Base-by-base conservation (phyloP, 495 filamentous ascomycete genomes). In the Aspergillus incahuasiensis region DNA sequence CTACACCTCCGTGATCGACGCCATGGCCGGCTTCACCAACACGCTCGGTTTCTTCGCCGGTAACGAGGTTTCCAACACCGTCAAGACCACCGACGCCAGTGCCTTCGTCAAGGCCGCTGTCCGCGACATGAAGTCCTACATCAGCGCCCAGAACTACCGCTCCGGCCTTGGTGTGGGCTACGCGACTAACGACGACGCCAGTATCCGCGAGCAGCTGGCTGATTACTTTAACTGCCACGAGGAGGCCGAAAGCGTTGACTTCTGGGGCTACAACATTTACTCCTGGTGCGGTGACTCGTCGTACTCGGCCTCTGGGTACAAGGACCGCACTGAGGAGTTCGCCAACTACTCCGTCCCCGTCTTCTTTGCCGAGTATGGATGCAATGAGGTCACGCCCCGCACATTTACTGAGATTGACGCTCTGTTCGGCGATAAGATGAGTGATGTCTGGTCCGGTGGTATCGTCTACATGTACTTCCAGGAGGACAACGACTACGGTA, bases 201-300 rank as follows among this genome's bases (percentile, higher is more conserved):
- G 80, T 8, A 97, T 96, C 62, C 89, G 94, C 55, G 72, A 68
- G 35, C 67, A 87, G 62, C 81, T 98, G 62, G 90, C 89, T 28
- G 73, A 91, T 67, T 98, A 94, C 75, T 94, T 98, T 78, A 89
- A 96, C 80, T 98, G 94, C 64, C 88, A 87, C 49, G 68, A 81
- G 30, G 53, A 74, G 25, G 72, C 74, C 0, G 76, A 81, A 12
- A 74, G 83, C 39, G 92, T 96, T 57, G 92, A 97, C 70, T 97
- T 91, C 79, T 97, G 90, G 90, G 94, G 94, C 49, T 96, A 96
- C 82, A 98, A 97, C 74, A 92, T 97, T 77, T 97, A 97, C 75
- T 92, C 89, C 35, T 98, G 94, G 94, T 98, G 94, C 66, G 94
- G 94, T 46, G 66, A 89, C 47, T 92, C 86, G 55, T 81, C 78